Conservation (phyloP, 2,329 filamentous ascomycete genomes). For the Arthrobotrys megalospora region DNA sequence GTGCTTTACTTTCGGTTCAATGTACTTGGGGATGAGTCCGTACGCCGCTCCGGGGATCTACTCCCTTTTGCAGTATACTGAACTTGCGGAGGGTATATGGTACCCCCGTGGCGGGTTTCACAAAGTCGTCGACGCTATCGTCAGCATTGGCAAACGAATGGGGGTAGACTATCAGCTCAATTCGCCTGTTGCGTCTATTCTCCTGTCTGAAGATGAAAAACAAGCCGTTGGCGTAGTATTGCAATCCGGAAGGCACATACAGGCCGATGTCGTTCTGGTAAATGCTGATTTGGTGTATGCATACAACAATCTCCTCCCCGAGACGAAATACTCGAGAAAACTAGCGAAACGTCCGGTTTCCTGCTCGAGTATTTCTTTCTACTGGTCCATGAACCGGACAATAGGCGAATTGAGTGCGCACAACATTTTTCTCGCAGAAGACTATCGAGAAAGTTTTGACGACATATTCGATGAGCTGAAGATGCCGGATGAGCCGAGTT, state of each 20-base stretch:
- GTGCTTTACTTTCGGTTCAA: constrained; percentile 83
- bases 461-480: constrained; percentile 79
- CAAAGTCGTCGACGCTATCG: constrained; percentile 75
- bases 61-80: constrained; percentile 80
- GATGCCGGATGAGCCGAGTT: constrained; percentile 78
- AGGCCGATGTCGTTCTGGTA: constrained; percentile 76
- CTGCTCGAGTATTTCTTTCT: constrained; percentile 70
- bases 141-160: constrained; percentile 74
- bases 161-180: constrained; percentile 77
- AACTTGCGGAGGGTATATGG: constrained; percentile 82
- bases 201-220: constrained; percentile 71
- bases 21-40: constrained; percentile 87
- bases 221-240: constrained; percentile 75
- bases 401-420: constrained; percentile 78
- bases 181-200: constrained; percentile 73
- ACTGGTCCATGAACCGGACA: constrained; percentile 77
- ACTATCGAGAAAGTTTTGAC: constrained; percentile 81
- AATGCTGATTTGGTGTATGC: constrained; percentile 83
- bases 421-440: constrained; percentile 83
- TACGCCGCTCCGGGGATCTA: constrained; percentile 83
- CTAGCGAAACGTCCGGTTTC: constrained; percentile 49
- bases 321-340: constrained; percentile 63
- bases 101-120: constrained; percentile 81
- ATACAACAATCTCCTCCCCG: constrained; percentile 78
- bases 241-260: constrained; percentile 73